Conservation (phyloP, 805 yeast genomes). For the Cyberlindnera lachancei region DNA sequence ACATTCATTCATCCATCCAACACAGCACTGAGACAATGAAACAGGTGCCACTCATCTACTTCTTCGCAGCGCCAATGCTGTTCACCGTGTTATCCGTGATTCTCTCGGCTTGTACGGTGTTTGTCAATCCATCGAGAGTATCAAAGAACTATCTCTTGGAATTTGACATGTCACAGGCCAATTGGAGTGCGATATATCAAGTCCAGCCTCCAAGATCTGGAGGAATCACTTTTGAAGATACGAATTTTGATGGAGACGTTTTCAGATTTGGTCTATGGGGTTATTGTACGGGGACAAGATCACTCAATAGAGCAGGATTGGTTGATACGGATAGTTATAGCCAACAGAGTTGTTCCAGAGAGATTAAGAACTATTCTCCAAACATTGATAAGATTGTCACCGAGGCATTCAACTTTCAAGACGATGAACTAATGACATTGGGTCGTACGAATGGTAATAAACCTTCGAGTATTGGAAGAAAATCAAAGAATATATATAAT, state of each 20-base stretch:
- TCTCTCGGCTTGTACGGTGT: neutral
- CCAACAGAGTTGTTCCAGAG: neutral
- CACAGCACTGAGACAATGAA: neutral
- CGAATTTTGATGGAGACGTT: neutral
- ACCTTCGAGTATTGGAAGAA: neutral
- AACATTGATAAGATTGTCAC: neutral
- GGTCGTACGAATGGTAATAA: neutral
- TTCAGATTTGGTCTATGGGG: conserved; percentile 2
- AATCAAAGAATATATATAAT: neutral
- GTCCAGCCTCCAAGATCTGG: neutral
- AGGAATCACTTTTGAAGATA: neutral
- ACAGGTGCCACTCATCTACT: too few relatives aligned
- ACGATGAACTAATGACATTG: neutral
- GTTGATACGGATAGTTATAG: neutral
- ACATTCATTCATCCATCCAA: neutral
- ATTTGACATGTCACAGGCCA: conserved; percentile 1
- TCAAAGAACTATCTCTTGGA: neutral
- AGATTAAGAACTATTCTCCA: neutral
- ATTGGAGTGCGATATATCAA: neutral
- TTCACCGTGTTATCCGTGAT: neutral
- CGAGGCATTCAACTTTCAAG: neutral
- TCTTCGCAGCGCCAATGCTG: neutral
- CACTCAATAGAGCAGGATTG: neutral
- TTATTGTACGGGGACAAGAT: neutral
- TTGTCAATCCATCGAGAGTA: neutral